phyloP scores from a whole-genome alignment of 208 protist genomes.

The Trypanosoma scelopori region DNA sequence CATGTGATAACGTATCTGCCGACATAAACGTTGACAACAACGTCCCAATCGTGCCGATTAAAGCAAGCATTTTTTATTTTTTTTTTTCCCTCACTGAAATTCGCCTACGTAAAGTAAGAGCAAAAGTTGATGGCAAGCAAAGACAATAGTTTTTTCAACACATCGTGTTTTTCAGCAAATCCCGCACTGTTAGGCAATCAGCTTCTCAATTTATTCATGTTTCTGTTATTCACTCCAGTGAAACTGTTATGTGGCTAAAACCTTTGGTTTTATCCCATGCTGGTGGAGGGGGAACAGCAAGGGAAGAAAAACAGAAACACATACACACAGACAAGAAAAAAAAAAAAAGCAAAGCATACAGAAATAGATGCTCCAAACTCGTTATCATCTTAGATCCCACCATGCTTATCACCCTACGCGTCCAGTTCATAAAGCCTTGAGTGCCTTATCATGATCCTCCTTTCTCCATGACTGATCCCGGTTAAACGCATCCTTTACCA shows the following conservation, averaged over 20 bases:
- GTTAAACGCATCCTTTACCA: conserved; percentile 76
- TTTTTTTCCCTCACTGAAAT: too few relatives aligned
- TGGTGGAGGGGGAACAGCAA: too few relatives aligned
- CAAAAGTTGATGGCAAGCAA: too few relatives aligned
- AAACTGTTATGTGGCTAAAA: neutral
- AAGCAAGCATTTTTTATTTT: conserved; percentile 27
- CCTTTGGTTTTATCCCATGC: neutral
- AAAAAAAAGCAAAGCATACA: too few relatives aligned
- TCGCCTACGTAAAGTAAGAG: conserved; percentile 7
- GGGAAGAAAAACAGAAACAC: neutral
- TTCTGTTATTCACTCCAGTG: neutral
- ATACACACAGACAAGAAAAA: neutral
- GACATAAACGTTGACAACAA: conserved; percentile 72
- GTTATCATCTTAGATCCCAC: conserved; percentile 4
- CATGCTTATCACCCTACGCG: neutral
- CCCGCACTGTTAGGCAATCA: neutral
- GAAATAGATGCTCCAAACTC: conserved; percentile 1
- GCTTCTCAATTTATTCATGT: too few relatives aligned
- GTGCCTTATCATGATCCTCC: conserved; percentile 46
- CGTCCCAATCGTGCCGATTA: conserved; percentile 35
- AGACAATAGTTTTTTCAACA: too few relatives aligned
- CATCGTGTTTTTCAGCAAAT: neutral
- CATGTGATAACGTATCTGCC: conserved; percentile 53
- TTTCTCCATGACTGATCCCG: conserved; percentile 72
- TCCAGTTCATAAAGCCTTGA: conserved; percentile 24